Evolutionary conservation across 176 grass and related monocot species (phyloP).

Genomic region (Zizania latifolia): DNA sequence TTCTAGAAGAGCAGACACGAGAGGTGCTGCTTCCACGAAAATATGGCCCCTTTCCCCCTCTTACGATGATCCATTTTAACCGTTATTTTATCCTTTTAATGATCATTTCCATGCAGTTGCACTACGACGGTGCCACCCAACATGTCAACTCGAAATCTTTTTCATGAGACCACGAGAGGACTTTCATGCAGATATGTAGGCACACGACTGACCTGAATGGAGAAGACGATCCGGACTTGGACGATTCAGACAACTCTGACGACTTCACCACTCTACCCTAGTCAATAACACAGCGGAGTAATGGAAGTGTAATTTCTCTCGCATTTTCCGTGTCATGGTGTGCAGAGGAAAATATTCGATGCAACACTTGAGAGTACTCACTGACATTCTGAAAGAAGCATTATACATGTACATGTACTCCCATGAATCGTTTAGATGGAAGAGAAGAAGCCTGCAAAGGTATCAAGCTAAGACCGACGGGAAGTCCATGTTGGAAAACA

Average conservation of each 20-base stretch:
- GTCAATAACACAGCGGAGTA: background rate
- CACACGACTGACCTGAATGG: constrained; percentile 3
- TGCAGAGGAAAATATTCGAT: constrained; percentile 6
- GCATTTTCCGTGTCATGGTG: background rate
- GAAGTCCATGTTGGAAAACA: background rate
- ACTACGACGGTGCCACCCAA: background rate
- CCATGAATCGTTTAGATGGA: background rate
- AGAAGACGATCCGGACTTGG: background rate
- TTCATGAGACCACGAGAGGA: background rate
- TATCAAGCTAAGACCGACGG: background rate
- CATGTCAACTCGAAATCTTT: background rate
- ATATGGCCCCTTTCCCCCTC: background rate
- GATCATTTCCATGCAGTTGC: background rate
- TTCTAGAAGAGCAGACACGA: background rate
- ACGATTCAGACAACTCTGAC: background rate
- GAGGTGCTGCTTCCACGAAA: background rate
- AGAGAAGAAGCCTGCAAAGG: background rate
- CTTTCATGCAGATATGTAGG: background rate
- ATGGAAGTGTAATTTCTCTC: background rate
- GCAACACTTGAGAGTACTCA: background rate
- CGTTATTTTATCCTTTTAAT: too few relatives aligned
- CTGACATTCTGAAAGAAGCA: background rate
- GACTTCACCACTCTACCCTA: constrained; percentile 6
- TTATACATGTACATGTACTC: background rate
- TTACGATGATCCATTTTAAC: background rate